Evolutionary conservation across 331 rosid genomes (phyloP), one percentile per base, ranked within the genome.

Genomic region (Ulmus americana): DNA sequence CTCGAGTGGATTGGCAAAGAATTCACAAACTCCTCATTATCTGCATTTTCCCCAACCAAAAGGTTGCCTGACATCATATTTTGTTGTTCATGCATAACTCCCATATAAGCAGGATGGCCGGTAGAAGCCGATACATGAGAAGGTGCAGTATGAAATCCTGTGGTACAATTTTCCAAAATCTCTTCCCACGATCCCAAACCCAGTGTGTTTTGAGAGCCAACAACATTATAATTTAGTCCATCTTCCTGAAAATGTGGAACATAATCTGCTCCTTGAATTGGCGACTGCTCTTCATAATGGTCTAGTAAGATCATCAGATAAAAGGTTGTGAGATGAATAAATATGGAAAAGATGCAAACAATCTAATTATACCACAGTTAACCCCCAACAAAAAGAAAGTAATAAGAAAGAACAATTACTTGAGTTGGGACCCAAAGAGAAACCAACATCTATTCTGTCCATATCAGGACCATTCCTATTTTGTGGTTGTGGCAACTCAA

Each of bases 121-220:
- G 84, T 45, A 72, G 88, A 64, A 43, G 70, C 59, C 65, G 88
- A 69, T 55, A 47, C 76, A 72, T 56, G 68, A 76, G 96, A 84
- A 70, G 85, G 83, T 76, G 74, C 81, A 39, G 59, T 16, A 28
- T 64, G 67, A 68, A 73, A 79, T 65, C 82, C 85, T 7, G 61
- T 55, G 12, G 79, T 13, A 76, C 71, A 40, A 58, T 84, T 88
- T 74, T 81, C 84, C 69, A 83, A 69, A 66, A 76, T 82, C 63
- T 79, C 79, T 76, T 73, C 88, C 97, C 86, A 87, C 7, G 91
- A 71, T 52, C 81, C 74, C 68, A 69, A 12, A 64, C 77, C 85
- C 65, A 83, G 73, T 63, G 80, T 61, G 67, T 79, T 78, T 74
- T 68, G 80, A 59, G 73, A 75, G 60, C 73, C 87, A 68, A 46